Conservation (phyloP, 768 basidiomycete species). For the Clathrus columnatus region DNA sequence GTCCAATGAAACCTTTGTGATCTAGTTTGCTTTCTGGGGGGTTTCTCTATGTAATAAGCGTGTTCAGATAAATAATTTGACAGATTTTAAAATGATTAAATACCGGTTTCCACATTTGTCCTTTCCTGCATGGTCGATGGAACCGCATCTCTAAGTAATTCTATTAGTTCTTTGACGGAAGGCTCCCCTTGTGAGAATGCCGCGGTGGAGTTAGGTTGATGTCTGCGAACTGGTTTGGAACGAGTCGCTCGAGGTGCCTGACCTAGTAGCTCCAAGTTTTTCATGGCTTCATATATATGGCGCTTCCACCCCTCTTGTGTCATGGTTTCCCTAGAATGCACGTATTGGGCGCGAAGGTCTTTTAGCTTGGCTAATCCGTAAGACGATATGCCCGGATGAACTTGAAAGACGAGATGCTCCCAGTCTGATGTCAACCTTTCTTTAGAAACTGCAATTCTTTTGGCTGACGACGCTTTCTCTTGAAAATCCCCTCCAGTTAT, state of each 20-base stretch:
- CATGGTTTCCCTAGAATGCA: slow-evolving; percentile 46
- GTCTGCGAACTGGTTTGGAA: slow-evolving; percentile 8
- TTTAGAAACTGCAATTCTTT: slow-evolving; percentile 57
- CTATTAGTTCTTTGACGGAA: slow-evolving; percentile 41
- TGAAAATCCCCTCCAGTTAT: slow-evolving; percentile 29
- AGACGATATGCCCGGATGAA: slow-evolving; percentile 44
- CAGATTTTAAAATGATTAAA: background rate
- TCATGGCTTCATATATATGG: slow-evolving; percentile 45
- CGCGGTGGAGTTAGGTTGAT: slow-evolving; percentile 24
- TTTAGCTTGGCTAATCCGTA: slow-evolving; percentile 42
- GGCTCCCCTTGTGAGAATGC: slow-evolving; percentile 39
- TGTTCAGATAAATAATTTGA: no score
- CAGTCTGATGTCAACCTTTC: slow-evolving; percentile 56
- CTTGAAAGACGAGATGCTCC: slow-evolving; percentile 43
- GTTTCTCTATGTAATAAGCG: background rate
- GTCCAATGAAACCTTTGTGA: slow-evolving; percentile 74
- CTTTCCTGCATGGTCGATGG: slow-evolving; percentile 22
- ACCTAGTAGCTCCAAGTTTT: background rate
- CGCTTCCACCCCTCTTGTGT: slow-evolving; percentile 53
- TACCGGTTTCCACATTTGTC: slow-evolving; percentile 16
- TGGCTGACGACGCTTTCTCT: slow-evolving; percentile 44
- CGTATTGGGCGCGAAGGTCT: slow-evolving; percentile 45
- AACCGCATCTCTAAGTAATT: slow-evolving; percentile 38
- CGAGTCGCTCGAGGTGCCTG: background rate
- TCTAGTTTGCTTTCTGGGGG: slow-evolving; percentile 20